These are phyloP conservation scores for Alisma plantagoaquatica DNA, from an alignment of 106 monocot genomes.

Conservation along the genomic window DNA sequence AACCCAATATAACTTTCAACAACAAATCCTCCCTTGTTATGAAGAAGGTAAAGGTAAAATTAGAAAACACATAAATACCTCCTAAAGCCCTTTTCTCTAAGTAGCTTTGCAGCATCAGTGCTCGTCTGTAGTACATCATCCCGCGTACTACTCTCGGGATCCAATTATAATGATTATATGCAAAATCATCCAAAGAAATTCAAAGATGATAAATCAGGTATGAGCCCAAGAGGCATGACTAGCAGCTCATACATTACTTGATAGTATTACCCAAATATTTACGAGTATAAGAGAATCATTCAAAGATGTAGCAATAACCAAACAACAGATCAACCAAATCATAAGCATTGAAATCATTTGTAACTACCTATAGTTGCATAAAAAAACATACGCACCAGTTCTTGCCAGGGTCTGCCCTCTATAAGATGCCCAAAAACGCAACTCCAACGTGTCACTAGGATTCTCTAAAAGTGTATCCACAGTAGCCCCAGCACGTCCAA, in stretches of 20 bases:
- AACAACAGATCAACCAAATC: too few relatives aligned
- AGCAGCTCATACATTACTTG: too few relatives aligned
- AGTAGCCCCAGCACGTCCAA: constrained; percentile 45
- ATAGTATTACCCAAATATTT: too few relatives aligned
- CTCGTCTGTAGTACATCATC: constrained; percentile 99
- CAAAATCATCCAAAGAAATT: too few relatives aligned
- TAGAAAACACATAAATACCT: constrained; percentile 23
- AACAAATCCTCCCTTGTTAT: background rate
- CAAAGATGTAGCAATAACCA: too few relatives aligned
- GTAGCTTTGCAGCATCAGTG: constrained; percentile 83
- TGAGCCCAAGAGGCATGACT: too few relatives aligned
- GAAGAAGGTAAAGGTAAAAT: background rate
- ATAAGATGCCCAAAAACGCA: constrained; percentile 97
- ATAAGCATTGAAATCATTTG: too few relatives aligned
- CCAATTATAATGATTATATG: too few relatives aligned
- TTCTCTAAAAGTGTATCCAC: constrained; percentile 53
- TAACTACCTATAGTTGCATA: background rate
- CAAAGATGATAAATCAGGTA: too few relatives aligned
- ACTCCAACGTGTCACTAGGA: constrained; percentile 51
- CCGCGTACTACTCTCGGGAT: constrained; percentile 73
- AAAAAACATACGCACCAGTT: constrained; percentile 42
- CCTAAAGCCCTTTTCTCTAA: constrained; percentile 63
- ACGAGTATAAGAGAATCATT: background rate
- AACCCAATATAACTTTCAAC: background rate
- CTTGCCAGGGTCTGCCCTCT: constrained; percentile 92